Conservation (phyloP, 805 yeast genomes). For the Saturnispora silvae region DNA sequence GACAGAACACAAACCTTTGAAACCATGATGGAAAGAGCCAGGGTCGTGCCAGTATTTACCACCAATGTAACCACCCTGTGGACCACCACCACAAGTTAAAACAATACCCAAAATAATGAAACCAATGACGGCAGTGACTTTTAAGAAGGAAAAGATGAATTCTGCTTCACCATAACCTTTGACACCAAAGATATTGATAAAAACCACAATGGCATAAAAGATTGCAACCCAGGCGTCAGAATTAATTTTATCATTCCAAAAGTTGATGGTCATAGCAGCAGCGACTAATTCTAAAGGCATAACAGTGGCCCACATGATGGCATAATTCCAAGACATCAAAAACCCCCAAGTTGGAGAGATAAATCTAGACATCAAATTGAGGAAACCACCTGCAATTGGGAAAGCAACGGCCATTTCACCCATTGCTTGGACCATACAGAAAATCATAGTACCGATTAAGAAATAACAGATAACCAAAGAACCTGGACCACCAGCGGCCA, state of each 20-base stretch:
- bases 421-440: conserved; percentile 47
- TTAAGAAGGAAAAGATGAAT: conserved; percentile 40
- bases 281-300: conserved; percentile 45
- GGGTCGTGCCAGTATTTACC: conserved; percentile 49
- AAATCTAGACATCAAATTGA: conserved; percentile 45
- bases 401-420: conserved; percentile 52
- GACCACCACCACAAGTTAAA: conserved; percentile 52
- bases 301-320: conserved; percentile 39
- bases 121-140: conserved; percentile 45
- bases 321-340: conserved; percentile 48
- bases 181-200: conserved; percentile 47
- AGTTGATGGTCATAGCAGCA: conserved; percentile 37
- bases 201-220: conserved; percentile 37
- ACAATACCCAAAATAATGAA: conserved; percentile 44
- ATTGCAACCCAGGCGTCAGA: conserved; percentile 45
- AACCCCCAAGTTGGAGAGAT: conserved; percentile 48
- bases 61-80: conserved; percentile 46
- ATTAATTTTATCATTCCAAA: conserved; percentile 33
- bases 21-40: conserved; percentile 38
- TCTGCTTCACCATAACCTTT: conserved; percentile 61
- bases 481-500: conserved; percentile 59
- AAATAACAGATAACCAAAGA: conserved; percentile 47
- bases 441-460: conserved; percentile 47
- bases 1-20: conserved; percentile 53
- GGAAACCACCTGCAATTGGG: conserved; percentile 50